phyloP scores from a whole-genome alignment of 768 basidiomycete genomes.

The Pisolithus orientalis region DNA sequence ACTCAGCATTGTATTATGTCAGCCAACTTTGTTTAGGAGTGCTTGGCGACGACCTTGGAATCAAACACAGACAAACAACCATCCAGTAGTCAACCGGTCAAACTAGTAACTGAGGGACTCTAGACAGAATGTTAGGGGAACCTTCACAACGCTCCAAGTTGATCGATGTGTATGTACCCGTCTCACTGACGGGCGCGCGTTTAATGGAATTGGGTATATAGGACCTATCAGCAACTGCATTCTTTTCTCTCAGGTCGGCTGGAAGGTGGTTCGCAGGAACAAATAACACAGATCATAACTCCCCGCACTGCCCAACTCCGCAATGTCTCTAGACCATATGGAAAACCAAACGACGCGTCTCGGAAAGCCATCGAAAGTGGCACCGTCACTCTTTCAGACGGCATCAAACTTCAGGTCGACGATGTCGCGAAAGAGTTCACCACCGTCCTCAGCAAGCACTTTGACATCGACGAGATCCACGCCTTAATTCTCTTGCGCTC shows the following conservation, averaged over 20 bases:
- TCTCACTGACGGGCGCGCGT: neutral
- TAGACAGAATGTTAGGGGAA: slow-evolving; percentile 34
- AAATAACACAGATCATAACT: slow-evolving; percentile 51
- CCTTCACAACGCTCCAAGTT: slow-evolving; percentile 60
- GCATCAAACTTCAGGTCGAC: slow-evolving; percentile 54
- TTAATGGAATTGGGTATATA: slow-evolving; percentile 18
- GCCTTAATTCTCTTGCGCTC: slow-evolving; percentile 69
- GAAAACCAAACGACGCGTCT: slow-evolving; percentile 61
- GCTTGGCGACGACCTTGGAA: slow-evolving; percentile 19
- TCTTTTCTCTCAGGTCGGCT: slow-evolving; percentile 50
- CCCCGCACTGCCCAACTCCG: slow-evolving; percentile 53
- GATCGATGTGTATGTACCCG: slow-evolving; percentile 51
- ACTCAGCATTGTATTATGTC: no score
- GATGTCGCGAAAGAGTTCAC: slow-evolving; percentile 66
- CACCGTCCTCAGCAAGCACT: slow-evolving; percentile 62
- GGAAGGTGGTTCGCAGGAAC: slow-evolving; percentile 53
- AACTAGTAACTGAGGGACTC: no score
- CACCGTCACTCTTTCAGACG: slow-evolving; percentile 63
- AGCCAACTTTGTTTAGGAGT: slow-evolving; percentile 6
- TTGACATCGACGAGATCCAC: slow-evolving; percentile 78
- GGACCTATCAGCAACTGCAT: slow-evolving; percentile 63
- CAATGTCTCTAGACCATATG: slow-evolving; percentile 58
- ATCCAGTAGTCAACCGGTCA: neutral
- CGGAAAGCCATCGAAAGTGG: slow-evolving; percentile 61
- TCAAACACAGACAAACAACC: slow-evolving; percentile 19